These are phyloP conservation scores for Phytophthora syringae DNA, from an alignment of 352 stramenopile genomes.

Conservation along the genomic window DNA sequence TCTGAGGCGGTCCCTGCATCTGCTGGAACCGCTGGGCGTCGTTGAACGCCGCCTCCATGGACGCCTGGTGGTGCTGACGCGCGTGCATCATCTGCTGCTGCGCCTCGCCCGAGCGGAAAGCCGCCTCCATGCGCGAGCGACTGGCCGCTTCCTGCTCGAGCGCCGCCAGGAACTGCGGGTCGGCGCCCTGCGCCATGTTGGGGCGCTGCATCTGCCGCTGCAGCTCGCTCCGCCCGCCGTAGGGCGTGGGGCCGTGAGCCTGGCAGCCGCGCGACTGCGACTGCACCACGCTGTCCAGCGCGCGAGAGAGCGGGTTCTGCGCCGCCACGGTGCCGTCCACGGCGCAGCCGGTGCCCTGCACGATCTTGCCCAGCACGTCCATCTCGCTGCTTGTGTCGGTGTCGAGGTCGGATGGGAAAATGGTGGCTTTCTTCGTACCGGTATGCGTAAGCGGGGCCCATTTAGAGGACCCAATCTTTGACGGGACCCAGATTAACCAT, in stretches of 20 bases:
- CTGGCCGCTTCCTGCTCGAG: slow-evolving; percentile 75
- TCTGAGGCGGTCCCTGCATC: slow-evolving; percentile 39
- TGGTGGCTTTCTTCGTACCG: slow-evolving; percentile 1
- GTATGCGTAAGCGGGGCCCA: slow-evolving; percentile 35
- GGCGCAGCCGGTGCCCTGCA: slow-evolving; percentile 79
- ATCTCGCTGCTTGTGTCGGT: slow-evolving; percentile 39
- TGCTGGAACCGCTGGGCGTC: slow-evolving; percentile 64
- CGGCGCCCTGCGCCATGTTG: slow-evolving; percentile 53
- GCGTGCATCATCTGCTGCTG: slow-evolving; percentile 50
- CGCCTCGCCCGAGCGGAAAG: slow-evolving; percentile 54
- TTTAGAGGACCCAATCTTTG: too few species aligned
- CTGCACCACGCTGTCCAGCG: slow-evolving; percentile 79
- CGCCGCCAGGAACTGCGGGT: slow-evolving; percentile 62
- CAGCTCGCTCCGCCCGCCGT: slow-evolving; percentile 49
- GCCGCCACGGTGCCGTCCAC: slow-evolving; percentile 85
- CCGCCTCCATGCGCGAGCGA: slow-evolving; percentile 70
- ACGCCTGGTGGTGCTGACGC: slow-evolving; percentile 64
- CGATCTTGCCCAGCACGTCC: slow-evolving; percentile 87
- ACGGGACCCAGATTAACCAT: too few species aligned
- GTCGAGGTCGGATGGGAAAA: background rate
- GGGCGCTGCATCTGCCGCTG: slow-evolving; percentile 81
- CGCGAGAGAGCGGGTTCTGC: slow-evolving; percentile 85
- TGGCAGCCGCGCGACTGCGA: slow-evolving; percentile 52
- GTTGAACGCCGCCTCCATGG: slow-evolving; percentile 66
- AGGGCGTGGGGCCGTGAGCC: slow-evolving; percentile 41